Evolutionary conservation across 2,329 filamentous ascomycete species (phyloP).

Genomic region (Dothistroma pini): DNA sequence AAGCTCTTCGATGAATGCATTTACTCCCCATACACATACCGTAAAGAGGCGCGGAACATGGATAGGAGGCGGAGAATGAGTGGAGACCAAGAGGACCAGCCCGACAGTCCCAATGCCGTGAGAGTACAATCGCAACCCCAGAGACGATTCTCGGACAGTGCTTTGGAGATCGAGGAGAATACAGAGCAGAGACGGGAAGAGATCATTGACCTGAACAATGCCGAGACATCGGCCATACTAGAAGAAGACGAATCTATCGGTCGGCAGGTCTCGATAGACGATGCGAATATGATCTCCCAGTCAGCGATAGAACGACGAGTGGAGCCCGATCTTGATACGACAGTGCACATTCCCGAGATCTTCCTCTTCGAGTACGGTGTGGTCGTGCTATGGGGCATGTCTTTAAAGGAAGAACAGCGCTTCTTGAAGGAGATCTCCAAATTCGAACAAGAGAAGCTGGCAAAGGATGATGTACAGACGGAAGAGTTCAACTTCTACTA

Average conservation of each 20-base stretch:
- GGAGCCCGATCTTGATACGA: conserved; percentile 74
- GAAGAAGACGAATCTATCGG: conserved; percentile 5
- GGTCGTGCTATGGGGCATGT: conserved; percentile 98
- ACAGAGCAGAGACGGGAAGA: conserved; percentile 35
- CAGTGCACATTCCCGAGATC: conserved; percentile 87
- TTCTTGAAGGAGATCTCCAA: conserved; percentile 93
- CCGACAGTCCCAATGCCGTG: conserved; percentile 6
- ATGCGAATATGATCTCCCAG: conserved; percentile 8
- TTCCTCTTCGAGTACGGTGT: conserved; percentile 98
- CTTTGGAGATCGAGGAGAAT: conserved; percentile 61
- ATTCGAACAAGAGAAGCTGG: conserved; percentile 88
- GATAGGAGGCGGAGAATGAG: conserved; percentile 21
- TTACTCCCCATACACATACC: conserved; percentile 89
- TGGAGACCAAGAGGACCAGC: conserved; percentile 21
- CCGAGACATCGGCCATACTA: conserved; percentile 10
- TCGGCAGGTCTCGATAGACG: conserved; percentile 11
- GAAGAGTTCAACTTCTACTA: conserved; percentile 99
- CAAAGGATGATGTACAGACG: conserved; percentile 83
- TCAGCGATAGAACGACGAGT: conserved; percentile 25
- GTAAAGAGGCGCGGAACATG: conserved; percentile 35
- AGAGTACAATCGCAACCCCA: conserved; percentile 43
- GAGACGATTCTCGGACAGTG: conserved; percentile 69
- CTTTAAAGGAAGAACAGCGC: conserved; percentile 77
- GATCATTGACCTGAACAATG: conserved; percentile 32
- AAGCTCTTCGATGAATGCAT: conserved; percentile 98